Conservation (phyloP, 331 rosid species). For the Ulmus americana region DNA sequence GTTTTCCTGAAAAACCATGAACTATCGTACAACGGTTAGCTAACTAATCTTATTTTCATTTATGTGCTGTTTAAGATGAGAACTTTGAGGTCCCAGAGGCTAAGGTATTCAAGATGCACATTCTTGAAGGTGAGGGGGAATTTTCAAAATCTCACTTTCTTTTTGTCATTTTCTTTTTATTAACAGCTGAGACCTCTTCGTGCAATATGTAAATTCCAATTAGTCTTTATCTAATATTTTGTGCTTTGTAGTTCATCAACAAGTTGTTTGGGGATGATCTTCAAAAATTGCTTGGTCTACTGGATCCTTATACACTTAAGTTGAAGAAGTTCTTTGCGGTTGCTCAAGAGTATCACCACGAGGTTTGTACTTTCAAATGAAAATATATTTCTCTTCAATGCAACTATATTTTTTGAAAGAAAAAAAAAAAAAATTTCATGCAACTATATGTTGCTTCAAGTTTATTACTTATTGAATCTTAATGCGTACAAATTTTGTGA, state of each 20-base stretch:
- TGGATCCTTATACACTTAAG: conserved; percentile 36
- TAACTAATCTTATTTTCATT: conserved; percentile 16
- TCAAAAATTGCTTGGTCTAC: conserved; percentile 25
- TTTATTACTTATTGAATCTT: neutral
- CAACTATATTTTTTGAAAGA: neutral
- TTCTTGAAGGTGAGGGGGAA: conserved; percentile 54
- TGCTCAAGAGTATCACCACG: conserved; percentile 60
- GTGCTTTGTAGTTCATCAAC: conserved; percentile 41
- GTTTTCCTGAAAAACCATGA: conserved; percentile 3
- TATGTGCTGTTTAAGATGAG: conserved; percentile 32
- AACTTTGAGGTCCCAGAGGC: conserved; percentile 42
- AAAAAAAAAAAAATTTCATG: too few relatives aligned
- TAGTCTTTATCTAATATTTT: conserved; percentile 4
- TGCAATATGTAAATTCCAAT: neutral
- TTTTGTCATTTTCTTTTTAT: neutral
- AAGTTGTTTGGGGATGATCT: conserved; percentile 31
- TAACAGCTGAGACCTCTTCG: neutral
- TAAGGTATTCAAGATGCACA: conserved; percentile 42
- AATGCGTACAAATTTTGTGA: neutral
- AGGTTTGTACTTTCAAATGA: conserved; percentile 41
- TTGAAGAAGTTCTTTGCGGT: conserved; percentile 36
- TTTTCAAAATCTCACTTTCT: conserved; percentile 10
- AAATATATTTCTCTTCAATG: conserved; percentile 7
- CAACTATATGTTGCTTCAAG: neutral
- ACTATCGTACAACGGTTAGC: conserved; percentile 1